Conservation (phyloP, 2,329 filamentous ascomycete species). For the Aureobasidium sp. region DNA sequence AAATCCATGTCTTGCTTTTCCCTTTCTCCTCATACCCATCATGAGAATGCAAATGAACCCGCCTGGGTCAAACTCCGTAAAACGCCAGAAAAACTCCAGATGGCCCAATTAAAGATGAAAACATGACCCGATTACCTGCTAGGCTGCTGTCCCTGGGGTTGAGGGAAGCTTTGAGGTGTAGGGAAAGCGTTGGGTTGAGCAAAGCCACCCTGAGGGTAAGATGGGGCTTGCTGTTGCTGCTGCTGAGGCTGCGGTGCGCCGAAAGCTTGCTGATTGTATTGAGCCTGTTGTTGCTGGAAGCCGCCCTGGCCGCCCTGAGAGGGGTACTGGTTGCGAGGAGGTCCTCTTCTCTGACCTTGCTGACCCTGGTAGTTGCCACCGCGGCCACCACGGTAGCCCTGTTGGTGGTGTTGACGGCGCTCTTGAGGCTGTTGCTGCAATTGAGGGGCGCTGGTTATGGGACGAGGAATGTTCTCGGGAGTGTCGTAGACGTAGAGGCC, state of each 20-base stretch:
- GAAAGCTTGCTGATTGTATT: conserved; percentile 20
- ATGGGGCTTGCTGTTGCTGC: conserved; percentile 25
- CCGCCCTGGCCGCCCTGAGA: conserved; percentile 12
- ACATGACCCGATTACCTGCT: not conserved
- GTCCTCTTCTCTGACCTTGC: conserved; percentile 26
- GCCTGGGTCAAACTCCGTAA: not conserved
- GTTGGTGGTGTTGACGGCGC: conserved; percentile 26
- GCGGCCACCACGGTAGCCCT: conserved; percentile 28
- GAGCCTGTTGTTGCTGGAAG: conserved; percentile 23
- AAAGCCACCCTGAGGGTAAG: conserved; percentile 17
- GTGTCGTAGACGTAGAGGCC: conserved; percentile 97
- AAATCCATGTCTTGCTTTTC: conserved; percentile 14
- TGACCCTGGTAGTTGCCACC: conserved; percentile 27
- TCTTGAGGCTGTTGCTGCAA: conserved; percentile 22
- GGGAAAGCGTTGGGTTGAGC: conserved; percentile 7
- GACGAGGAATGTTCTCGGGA: conserved; percentile 87
- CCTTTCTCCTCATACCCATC: not conserved
- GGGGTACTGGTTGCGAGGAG: conserved; percentile 27
- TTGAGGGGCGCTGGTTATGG: conserved; percentile 52
- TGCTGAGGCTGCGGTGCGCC: conserved; percentile 21
- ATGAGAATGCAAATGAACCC: conserved; percentile 9
- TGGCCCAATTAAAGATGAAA: not conserved
- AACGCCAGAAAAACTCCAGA: conserved; percentile 6
- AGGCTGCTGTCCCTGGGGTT: conserved; percentile 4
- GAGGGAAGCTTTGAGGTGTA: conserved; percentile 5